Base-by-base conservation (phyloP, 2,329 filamentous ascomycete species). In the Paraphaeosphaeria minitans region DNA sequence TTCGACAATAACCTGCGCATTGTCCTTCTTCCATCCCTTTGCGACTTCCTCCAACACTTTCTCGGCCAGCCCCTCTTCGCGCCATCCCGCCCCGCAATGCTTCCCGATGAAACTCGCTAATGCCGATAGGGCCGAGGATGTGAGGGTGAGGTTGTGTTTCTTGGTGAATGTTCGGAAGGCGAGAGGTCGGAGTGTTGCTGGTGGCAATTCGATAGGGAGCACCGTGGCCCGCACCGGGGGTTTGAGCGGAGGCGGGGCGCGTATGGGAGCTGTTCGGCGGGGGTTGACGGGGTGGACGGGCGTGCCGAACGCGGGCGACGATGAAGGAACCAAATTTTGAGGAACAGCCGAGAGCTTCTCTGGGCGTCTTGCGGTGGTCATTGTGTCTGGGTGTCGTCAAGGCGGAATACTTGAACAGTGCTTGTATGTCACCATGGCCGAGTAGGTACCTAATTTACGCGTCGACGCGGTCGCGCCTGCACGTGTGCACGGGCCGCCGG, bases 91-190 rank as follows among this genome's bases (percentile, higher is more conserved):
- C 35, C 95, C 95, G 75, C 95, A 99, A 77, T 97, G 90, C 67
- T 91, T 89, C 12, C 95, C 96, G 54, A 99, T 90, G 75, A 99
- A 99, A 1, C 86, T 84, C 21, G 95, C 93, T 33, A 99, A 83
- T 48, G 91, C 87, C 75, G 94, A 89, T 5, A 99, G 81, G 0
- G 95, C 92, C 0, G 93, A 87, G 0, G 94, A 95, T 8, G 91
- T 93, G 54, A 99, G 86, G 0, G 93, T 98, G 56, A 99, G 82
- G 68, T 94, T 96, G 79, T 99, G 92, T 73, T 98, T 99, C 78
- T 97, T 97, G 1, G 95, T 99, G 66, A 99, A 96, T 0, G 92
- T 96, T 48, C 95, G 88, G 73, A 99, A 98, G 9, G 95, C 96
- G 21, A 98, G 83, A 2, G 95, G 94, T 62, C 96, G 85, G 42